Base-by-base conservation (phyloP, 257 asterid species). In the Solanum chiquidenum region DNA sequence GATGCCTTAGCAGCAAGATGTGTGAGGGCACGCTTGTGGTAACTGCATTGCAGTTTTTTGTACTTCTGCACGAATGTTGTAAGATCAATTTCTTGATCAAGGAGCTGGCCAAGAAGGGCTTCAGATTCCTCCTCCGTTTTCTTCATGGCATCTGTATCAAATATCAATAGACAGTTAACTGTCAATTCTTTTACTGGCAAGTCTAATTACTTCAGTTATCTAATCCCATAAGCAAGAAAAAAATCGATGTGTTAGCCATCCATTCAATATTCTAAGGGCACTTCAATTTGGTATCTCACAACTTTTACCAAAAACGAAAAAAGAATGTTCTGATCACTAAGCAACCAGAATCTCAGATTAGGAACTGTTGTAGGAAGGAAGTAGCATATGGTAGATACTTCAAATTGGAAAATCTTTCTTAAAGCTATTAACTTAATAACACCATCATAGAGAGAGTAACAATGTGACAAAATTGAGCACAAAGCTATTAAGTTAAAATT, bases 1-100 rank as follows among this genome's bases (percentile, higher is more conserved):
- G 97, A 90, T 83, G 99, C 94, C 92, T 92, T 97, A 73, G 96
- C 98, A 55, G 99, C 96, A 91, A 96, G 97, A 88, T 94, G 98
- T 40, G 95, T 94, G 34, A 97, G 95, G 27, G 99, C 93, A 1
- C 96, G 95, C 82, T 89, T 96, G 79, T 97, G 99, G 90, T 92
- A 95, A 3, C 94, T 90, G 73, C 86, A 34, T 10, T 98, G 95
- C 91, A 94, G 87, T 93, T 95, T 97, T 96, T 94, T 97, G 92
- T 94, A 95, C 89, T 95, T 97, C 86, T 94, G 98, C 37, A 95
- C 91, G 49, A 95, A 97, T n/a, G 95, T 88, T 68, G 95, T 23
- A 42, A 93, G 93, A 89, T 97, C 99, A 12, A 90, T 93, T 91
- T 96, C 98, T 75, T 93, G 80, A 52, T 92, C 96, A 86, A 97